phyloP scores from a whole-genome alignment of 2,329 filamentous ascomycete species.

The Botrytis hyacinthi region DNA sequence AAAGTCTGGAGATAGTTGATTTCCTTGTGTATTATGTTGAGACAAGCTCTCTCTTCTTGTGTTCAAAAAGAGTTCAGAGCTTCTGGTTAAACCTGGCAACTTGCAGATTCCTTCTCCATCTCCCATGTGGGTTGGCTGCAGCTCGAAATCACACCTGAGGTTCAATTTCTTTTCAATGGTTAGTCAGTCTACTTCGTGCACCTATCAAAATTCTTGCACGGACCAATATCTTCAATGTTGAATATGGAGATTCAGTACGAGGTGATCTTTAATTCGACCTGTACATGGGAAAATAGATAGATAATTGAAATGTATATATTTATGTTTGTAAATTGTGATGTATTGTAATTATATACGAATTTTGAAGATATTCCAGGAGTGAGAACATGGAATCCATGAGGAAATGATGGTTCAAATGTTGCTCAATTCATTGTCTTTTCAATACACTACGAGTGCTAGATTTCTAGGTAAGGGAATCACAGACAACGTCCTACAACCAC shows the following conservation, averaged over 20 bases:
- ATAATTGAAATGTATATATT: slow-evolving; percentile 10
- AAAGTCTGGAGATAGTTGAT: not conserved
- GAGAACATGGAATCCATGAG: not conserved
- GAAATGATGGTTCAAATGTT: not conserved
- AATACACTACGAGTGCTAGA: slow-evolving; percentile 19
- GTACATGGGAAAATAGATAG: slow-evolving; percentile 2
- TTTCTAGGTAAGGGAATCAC: slow-evolving; percentile 20
- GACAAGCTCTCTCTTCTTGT: slow-evolving; percentile 10
- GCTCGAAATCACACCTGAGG: slow-evolving; percentile 7
- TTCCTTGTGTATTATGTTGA: slow-evolving; percentile 1
- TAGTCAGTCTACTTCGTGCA: not conserved
- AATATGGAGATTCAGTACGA: slow-evolving; percentile 18
- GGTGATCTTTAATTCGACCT: slow-evolving; percentile 9
- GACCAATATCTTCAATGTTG: slow-evolving; percentile 12
- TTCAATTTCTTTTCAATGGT: slow-evolving; percentile 5
- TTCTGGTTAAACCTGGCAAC: slow-evolving; percentile 14
- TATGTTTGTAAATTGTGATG: slow-evolving; percentile 12
- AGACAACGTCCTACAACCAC: slow-evolving; percentile 22
- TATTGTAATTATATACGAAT: not conserved
- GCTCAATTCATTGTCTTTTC: slow-evolving; percentile 18
- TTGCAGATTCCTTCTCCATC: slow-evolving; percentile 13
- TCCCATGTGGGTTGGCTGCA: slow-evolving; percentile 15
- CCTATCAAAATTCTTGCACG: slow-evolving; percentile 10
- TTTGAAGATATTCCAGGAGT: not conserved
- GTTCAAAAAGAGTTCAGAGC: slow-evolving; percentile 17